Base-by-base conservation (phyloP, 257 asterid species). In the Salvia miltiorrhiza region DNA sequence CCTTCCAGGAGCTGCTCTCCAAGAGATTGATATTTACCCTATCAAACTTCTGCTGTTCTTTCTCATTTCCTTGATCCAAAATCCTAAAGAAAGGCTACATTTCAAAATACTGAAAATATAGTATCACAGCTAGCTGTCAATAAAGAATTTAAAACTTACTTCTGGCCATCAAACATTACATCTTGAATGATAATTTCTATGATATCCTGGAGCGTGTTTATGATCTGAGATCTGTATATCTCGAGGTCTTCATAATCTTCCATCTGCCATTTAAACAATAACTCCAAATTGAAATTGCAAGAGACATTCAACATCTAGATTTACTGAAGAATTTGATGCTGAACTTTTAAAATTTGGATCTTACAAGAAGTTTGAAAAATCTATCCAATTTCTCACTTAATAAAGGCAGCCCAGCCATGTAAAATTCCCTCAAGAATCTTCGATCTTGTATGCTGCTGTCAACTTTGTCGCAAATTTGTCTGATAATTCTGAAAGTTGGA, bases 161-260 rank as follows among this genome's bases (percentile, higher is more conserved):
- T 90, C 1, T 79, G 87, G 62, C 89, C 97, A 24, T 83, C 78
- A 71, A 17, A 28, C 96, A 94, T 94, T 63, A 94, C 83, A 86
- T 94, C 99, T 74, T 94, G 91, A 74, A 78, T 58, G 76, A 93
- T 84, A 77, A 91, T 91, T 84, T 94, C 97, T 73, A 87, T 37
- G 70, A 91, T 91, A 84, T 94, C 99, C 82, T 94, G 99, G 78
- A 94, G 81, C 62, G 76, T 89, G 82, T 89, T 94, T 57, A 91
- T 81, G 73, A 94, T 76, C 68, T 79, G 93, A 74, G 93, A 78
- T 67, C 76, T 72, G 56, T 83, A 77, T 40, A 67, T 0, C 56
- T 80, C 86, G n/a, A 7, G 54, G 60, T 85, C 97, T 10, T 74
- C 86, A 59, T 72, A 63, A 54, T 82, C 93, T 19, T 77, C 69